These are phyloP conservation scores for Rhizophora mangle DNA, from an alignment of 345 rosid species.

Conservation along the genomic window DNA sequence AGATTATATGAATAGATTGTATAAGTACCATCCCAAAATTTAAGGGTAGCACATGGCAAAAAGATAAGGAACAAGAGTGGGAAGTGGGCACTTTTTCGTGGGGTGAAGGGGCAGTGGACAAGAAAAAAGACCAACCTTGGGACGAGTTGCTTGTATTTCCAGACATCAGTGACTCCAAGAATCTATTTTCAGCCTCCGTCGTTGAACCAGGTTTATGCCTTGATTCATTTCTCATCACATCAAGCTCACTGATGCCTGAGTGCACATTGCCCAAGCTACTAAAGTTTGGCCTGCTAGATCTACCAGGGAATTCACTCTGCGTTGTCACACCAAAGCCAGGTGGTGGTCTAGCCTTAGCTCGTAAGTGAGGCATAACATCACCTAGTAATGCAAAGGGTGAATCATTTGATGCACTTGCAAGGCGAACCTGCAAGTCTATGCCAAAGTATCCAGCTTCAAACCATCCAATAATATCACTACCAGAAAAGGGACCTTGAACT, in stretches of 20 bases:
- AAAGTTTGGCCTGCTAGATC: conserved; percentile 44
- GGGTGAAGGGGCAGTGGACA: neutral
- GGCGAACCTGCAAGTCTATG: conserved; percentile 79
- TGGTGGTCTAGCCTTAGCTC: conserved; percentile 94
- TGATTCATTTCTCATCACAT: conserved; percentile 50
- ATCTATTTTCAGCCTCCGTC: conserved; percentile 85
- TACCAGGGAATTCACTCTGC: conserved; percentile 53
- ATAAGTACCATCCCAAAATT: neutral
- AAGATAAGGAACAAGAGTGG: neutral
- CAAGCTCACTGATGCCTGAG: conserved; percentile 45
- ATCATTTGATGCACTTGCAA: conserved; percentile 64
- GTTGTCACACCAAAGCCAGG: conserved; percentile 86
- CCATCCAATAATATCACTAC: conserved; percentile 94
- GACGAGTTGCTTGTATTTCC: conserved; percentile 46
- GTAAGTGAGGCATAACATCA: conserved; percentile 96
- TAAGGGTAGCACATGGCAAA: neutral
- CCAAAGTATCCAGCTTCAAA: conserved; percentile 96
- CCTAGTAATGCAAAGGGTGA: conserved; percentile 74
- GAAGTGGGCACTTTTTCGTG: neutral
- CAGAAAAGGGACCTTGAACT: conserved; percentile 89
- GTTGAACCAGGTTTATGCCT: conserved; percentile 52
- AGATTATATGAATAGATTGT: neutral
- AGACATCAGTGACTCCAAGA: conserved; percentile 87
- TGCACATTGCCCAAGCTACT: conserved; percentile 46
- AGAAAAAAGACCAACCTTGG: conserved; percentile 47